phyloP scores from a whole-genome alignment of 768 basidiomycete species.

The Gloeostereum incarnatum region DNA sequence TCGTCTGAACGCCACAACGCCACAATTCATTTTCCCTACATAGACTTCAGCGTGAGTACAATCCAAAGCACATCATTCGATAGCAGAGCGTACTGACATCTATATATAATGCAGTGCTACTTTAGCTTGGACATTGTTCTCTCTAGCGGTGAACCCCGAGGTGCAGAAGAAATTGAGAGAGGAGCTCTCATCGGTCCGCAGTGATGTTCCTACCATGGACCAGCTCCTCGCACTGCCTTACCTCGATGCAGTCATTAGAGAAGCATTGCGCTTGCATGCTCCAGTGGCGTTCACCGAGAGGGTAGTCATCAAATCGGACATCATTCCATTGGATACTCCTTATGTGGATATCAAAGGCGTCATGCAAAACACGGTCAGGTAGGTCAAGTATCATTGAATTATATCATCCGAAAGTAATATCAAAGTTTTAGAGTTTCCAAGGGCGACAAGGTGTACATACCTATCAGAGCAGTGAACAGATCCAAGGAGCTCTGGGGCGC shows the following conservation, averaged over 20 bases:
- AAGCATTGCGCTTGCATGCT: slow-evolving; percentile 22
- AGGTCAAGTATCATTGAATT: background rate
- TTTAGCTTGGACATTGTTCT: slow-evolving; percentile 30
- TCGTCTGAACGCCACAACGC: too few species aligned
- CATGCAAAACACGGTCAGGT: slow-evolving; percentile 13
- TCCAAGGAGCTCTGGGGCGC: too few species aligned
- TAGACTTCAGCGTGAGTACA: too few species aligned
- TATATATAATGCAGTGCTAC: slow-evolving; percentile 14
- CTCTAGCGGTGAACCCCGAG: slow-evolving; percentile 23
- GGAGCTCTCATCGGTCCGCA: slow-evolving; percentile 26
- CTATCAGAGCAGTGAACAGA: slow-evolving; percentile 15
- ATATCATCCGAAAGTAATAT: background rate
- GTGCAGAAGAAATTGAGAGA: slow-evolving; percentile 31
- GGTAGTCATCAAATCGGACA: slow-evolving; percentile 15
- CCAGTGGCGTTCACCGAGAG: slow-evolving; percentile 17
- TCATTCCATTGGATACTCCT: slow-evolving; percentile 15
- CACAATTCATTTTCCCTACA: too few species aligned
- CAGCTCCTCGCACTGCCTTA: slow-evolving; percentile 25
- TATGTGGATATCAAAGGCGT: slow-evolving; percentile 13
- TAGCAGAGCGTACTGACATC: too few species aligned
- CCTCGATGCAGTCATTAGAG: slow-evolving; percentile 23
- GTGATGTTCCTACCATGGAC: slow-evolving; percentile 36
- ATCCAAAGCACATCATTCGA: too few species aligned
- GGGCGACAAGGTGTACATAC: slow-evolving; percentile 19
- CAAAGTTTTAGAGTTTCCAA: slow-evolving; percentile 13